These are phyloP conservation scores for Pseudocercospora eumusae DNA, from an alignment of 2,329 filamentous ascomycete species.

Conservation along the genomic window DNA sequence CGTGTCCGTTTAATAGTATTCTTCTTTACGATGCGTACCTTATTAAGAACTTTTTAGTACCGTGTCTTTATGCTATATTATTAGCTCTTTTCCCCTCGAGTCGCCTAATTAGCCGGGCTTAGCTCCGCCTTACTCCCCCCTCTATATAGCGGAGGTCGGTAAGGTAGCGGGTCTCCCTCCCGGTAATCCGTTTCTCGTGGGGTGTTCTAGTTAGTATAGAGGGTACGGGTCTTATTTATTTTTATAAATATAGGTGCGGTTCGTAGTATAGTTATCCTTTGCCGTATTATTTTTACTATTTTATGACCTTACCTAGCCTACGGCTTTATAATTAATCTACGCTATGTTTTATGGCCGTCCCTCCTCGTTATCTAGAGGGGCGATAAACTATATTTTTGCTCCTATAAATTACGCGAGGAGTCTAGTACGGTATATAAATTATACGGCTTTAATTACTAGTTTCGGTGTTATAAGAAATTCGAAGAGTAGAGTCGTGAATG, in stretches of 20 bases:
- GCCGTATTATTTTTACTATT: background rate
- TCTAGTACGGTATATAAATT: background rate
- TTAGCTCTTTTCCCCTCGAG: too few relatives aligned
- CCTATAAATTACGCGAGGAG: background rate
- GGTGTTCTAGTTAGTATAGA: too few relatives aligned
- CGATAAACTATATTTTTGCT: background rate
- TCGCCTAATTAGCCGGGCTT: too few relatives aligned
- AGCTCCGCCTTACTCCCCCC: too few relatives aligned
- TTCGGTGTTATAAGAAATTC: background rate
- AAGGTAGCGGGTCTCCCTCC: too few relatives aligned
- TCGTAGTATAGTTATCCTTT: background rate
- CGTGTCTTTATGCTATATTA: too few relatives aligned
- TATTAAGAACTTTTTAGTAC: too few relatives aligned
- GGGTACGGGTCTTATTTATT: background rate
- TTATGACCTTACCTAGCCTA: background rate
- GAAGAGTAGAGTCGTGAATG: too few relatives aligned
- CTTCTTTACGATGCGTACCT: too few relatives aligned
- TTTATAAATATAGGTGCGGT: background rate
- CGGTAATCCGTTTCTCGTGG: too few relatives aligned
- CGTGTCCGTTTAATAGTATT: too few relatives aligned
- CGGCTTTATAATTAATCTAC: background rate
- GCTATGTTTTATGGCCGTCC: background rate
- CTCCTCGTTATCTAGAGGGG: background rate
- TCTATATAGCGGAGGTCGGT: too few relatives aligned
- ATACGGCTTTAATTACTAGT: background rate